These are phyloP conservation scores for Persicaria maculosa DNA, from an alignment of 148 eudicot species.

Conservation along the genomic window DNA sequence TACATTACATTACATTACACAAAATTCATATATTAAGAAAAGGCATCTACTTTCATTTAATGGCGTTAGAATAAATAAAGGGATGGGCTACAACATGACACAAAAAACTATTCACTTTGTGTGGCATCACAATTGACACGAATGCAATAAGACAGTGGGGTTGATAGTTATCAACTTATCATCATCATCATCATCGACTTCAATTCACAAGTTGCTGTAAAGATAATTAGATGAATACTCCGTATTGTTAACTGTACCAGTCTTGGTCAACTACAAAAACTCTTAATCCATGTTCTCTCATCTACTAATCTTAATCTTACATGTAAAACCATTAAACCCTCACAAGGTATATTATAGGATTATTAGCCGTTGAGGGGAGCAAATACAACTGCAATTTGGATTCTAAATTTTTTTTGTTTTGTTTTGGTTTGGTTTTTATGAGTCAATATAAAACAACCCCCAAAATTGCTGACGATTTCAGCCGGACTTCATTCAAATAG, in stretches of 20 bases:
- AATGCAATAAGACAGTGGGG: neutral
- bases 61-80: too few relatives aligned
- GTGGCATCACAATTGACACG: neutral
- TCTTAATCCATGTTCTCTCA: too few relatives aligned
- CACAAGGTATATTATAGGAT: neutral
- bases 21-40: too few relatives aligned
- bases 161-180: neutral
- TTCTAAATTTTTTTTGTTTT: neutral
- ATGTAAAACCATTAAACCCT: neutral
- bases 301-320: neutral
- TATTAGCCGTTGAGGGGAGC: neutral
- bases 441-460: neutral
- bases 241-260: too few relatives aligned
- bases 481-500: neutral
- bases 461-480: neutral
- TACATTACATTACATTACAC: too few relatives aligned
- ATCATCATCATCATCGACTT: neutral
- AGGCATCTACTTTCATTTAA: too few relatives aligned
- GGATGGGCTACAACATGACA: neutral
- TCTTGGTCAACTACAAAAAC: too few relatives aligned
- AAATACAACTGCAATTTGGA: neutral
- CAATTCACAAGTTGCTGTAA: neutral
- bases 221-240: too few relatives aligned
- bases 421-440: too few relatives aligned
- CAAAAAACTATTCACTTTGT: neutral